Evolutionary conservation across 768 basidiomycete species (phyloP).

Genomic region (Mycena sanguinolenta): DNA sequence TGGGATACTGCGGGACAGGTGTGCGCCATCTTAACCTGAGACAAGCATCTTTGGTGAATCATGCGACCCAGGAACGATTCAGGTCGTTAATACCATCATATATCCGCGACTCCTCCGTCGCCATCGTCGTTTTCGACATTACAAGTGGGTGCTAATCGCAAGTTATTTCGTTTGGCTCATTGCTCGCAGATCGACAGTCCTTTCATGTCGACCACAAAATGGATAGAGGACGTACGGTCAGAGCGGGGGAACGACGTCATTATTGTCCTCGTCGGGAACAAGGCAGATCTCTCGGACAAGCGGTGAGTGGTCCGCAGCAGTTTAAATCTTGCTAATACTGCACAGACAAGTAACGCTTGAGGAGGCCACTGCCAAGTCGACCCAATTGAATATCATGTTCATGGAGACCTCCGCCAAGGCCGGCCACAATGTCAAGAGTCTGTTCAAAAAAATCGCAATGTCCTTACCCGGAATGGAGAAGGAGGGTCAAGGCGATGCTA

Average conservation of each 20-base stretch:
- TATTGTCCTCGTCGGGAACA: slow-evolving; percentile 98
- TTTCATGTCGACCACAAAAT: slow-evolving; percentile 98
- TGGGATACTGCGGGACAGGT: slow-evolving; percentile 99
- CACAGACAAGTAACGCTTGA: slow-evolving; percentile 97
- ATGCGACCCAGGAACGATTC: slow-evolving; percentile 84
- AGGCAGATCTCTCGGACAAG: slow-evolving; percentile 98
- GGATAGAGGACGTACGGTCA: slow-evolving; percentile 99
- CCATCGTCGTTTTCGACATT: slow-evolving; percentile 99
- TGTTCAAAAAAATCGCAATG: slow-evolving; percentile 99
- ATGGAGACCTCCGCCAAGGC: slow-evolving; percentile 99
- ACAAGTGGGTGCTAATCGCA: slow-evolving; percentile 71
- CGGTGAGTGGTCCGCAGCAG: slow-evolving; percentile 67
- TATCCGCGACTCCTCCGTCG: slow-evolving; percentile 98
- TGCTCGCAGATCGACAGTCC: slow-evolving; percentile 86
- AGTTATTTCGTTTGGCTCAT: slow-evolving; percentile 24
- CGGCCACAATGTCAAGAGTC: slow-evolving; percentile 97
- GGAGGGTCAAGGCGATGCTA: slow-evolving; percentile 72
- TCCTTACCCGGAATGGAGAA: slow-evolving; percentile 97
- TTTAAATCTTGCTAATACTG: slow-evolving; percentile 26
- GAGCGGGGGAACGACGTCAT: slow-evolving; percentile 98
- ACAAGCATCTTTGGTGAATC: slow-evolving; percentile 11
- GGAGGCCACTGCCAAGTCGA: slow-evolving; percentile 92
- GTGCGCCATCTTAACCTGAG: slow-evolving; percentile 20
- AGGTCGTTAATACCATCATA: slow-evolving; percentile 98
- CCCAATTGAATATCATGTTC: slow-evolving; percentile 94